Evolutionary conservation across 331 rosid genomes (phyloP).

Genomic region (Phaseolus coccineus): DNA sequence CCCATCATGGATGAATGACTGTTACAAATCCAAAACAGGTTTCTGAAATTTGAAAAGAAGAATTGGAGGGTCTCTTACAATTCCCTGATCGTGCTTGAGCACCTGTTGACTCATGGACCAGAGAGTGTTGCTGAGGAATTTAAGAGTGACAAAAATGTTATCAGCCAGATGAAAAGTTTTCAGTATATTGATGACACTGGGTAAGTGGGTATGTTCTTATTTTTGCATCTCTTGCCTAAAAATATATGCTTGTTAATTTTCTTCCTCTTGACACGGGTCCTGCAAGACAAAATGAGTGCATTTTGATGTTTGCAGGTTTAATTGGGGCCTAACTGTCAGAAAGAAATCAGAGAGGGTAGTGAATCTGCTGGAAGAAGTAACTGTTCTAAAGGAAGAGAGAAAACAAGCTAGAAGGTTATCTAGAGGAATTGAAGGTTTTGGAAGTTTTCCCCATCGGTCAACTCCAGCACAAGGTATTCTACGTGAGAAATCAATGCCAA

Average conservation of each 20-base stretch:
- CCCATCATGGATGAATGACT: constrained; percentile 22
- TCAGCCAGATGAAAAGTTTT: constrained; percentile 66
- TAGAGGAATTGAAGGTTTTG: constrained; percentile 93
- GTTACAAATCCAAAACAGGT: constrained; percentile 51
- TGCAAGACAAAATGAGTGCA: neutral
- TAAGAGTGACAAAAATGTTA: constrained; percentile 67
- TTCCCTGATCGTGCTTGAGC: constrained; percentile 76
- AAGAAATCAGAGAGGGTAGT: constrained; percentile 77
- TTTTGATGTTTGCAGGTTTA: constrained; percentile 67
- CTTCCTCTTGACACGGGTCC: neutral
- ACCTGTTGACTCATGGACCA: constrained; percentile 93
- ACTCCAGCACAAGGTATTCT: constrained; percentile 54
- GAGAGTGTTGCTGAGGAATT: constrained; percentile 85
- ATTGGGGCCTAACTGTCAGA: constrained; percentile 89
- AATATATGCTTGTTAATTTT: neutral
- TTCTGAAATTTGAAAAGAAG: constrained; percentile 77
- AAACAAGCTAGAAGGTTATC: constrained; percentile 75
- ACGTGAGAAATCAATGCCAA: constrained; percentile 57
- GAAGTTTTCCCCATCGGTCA: constrained; percentile 69
- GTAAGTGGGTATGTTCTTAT: constrained; percentile 64
- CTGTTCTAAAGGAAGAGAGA: constrained; percentile 81
- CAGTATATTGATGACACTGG: constrained; percentile 79
- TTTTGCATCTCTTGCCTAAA: neutral
- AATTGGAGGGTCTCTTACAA: constrained; percentile 87
- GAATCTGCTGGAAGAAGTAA: constrained; percentile 67